These are phyloP conservation scores for Xylaria grammica DNA, from an alignment of 495 filamentous ascomycete genomes.

Conservation along the genomic window DNA sequence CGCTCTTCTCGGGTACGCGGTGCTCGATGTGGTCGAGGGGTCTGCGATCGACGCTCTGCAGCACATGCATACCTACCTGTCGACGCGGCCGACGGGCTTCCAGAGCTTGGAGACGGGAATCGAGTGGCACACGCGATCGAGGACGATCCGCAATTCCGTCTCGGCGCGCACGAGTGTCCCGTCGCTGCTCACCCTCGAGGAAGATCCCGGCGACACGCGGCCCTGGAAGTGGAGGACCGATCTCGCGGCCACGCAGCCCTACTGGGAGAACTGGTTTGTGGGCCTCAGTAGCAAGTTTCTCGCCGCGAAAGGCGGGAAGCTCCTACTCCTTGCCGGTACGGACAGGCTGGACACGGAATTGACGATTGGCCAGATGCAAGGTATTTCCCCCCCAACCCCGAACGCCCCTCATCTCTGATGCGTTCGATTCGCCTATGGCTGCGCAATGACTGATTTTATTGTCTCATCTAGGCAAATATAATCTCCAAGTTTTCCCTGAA, in stretches of 20 bases:
- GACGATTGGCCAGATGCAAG: conserved; percentile 98
- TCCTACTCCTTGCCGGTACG: conserved; percentile 89
- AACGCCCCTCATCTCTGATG: too few species aligned
- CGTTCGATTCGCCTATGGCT: too few species aligned
- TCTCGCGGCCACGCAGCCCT: conserved; percentile 80
- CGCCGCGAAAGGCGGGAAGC: conserved; percentile 79
- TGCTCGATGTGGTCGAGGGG: conserved; percentile 95
- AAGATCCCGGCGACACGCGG: conserved; percentile 38
- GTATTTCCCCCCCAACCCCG: conserved; percentile 46
- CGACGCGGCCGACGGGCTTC: conserved; percentile 81
- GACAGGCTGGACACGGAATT: conserved; percentile 93
- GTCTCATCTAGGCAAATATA: conserved; percentile 77
- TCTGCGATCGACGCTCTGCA: conserved; percentile 86
- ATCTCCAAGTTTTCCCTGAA: conserved; percentile 91
- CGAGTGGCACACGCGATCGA: conserved; percentile 92
- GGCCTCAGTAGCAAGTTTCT: conserved; percentile 91
- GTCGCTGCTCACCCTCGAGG: conserved; percentile 64
- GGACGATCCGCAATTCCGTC: conserved; percentile 81
- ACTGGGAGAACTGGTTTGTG: conserved; percentile 93
- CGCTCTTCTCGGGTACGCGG: conserved; percentile 81
- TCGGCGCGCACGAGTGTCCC: conserved; percentile 90
- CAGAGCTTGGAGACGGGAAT: conserved; percentile 75
- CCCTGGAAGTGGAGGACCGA: conserved; percentile 88
- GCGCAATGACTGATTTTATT: background rate
- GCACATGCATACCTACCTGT: conserved; percentile 91